Conservation (phyloP, 495 filamentous ascomycete genomes). For the Evansstolkia leycettana region DNA sequence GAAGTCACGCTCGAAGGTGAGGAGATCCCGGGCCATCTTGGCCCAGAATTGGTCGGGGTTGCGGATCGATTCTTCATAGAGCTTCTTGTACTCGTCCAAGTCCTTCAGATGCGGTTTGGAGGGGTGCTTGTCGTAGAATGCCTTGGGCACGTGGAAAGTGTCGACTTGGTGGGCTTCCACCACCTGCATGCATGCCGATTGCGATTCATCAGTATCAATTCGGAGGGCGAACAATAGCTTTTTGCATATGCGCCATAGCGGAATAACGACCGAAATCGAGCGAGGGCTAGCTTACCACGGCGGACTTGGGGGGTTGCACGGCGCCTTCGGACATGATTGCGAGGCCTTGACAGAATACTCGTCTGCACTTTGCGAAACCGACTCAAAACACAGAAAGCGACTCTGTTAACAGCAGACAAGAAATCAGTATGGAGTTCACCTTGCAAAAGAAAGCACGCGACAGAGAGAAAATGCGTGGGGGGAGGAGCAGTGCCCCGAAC, state of each 20-base stretch:
- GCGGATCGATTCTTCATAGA: constrained; percentile 95
- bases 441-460: not conserved
- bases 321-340: constrained; percentile 53
- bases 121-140: constrained; percentile 58
- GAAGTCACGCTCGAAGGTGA: constrained; percentile 86
- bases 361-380: no score
- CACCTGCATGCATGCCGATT: constrained; percentile 15
- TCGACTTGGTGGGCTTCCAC: constrained; percentile 76
- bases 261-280: not conserved
- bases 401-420: no score
- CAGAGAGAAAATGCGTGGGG: no score
- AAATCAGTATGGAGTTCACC: constrained; percentile 1
- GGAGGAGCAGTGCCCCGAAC: not conserved
- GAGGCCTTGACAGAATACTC: not conserved
- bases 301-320: constrained; percentile 39
- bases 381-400: no score
- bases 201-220: no score
- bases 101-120: constrained; percentile 52
- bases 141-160: constrained; percentile 60
- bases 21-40: constrained; percentile 69
- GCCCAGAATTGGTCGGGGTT: constrained; percentile 89
- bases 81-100: constrained; percentile 77
- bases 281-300: constrained; percentile 44
- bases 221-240: not conserved
- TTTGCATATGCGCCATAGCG: not conserved